phyloP scores from a whole-genome alignment of 305 asterid genomes.

The Striga hermonthica region DNA sequence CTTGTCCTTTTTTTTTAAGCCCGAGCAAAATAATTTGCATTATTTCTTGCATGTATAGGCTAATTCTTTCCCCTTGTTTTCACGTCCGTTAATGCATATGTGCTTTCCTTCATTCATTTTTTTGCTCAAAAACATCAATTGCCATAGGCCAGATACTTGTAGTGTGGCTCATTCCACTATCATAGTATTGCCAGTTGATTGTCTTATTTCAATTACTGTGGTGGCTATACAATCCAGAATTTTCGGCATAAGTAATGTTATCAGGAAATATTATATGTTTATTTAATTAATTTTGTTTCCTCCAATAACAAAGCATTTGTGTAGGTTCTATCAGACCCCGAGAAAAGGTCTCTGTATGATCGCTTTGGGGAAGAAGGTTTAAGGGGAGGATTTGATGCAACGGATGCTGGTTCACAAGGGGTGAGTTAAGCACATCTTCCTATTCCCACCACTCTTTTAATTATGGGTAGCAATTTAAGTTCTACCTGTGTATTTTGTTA shows the following conservation, averaged over 20 bases:
- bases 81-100: background rate
- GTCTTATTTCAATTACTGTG: constrained; percentile 9
- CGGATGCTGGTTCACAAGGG: constrained; percentile 58
- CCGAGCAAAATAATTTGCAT: constrained; percentile 3
- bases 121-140: background rate
- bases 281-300: constrained; percentile 20
- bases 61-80: background rate
- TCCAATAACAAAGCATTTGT: constrained; percentile 33
- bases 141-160: background rate
- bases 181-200: background rate
- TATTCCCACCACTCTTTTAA: constrained; percentile 5
- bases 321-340: constrained; percentile 84
- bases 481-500: constrained; percentile 5
- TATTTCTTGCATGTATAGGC: background rate
- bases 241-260: constrained; percentile 20
- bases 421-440: constrained; percentile 39
- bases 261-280: background rate
- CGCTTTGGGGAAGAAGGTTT: constrained; percentile 87
- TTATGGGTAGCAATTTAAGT: constrained; percentile 20
- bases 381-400: constrained; percentile 58
- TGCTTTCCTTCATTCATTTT: background rate
- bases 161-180: constrained; percentile 5
- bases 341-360: constrained; percentile 81
- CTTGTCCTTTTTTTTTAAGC: background rate
- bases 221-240: constrained; percentile 14